These are phyloP conservation scores for Sarocladium brachiariae DNA, from an alignment of 2,329 filamentous ascomycete species.

Conservation along the genomic window DNA sequence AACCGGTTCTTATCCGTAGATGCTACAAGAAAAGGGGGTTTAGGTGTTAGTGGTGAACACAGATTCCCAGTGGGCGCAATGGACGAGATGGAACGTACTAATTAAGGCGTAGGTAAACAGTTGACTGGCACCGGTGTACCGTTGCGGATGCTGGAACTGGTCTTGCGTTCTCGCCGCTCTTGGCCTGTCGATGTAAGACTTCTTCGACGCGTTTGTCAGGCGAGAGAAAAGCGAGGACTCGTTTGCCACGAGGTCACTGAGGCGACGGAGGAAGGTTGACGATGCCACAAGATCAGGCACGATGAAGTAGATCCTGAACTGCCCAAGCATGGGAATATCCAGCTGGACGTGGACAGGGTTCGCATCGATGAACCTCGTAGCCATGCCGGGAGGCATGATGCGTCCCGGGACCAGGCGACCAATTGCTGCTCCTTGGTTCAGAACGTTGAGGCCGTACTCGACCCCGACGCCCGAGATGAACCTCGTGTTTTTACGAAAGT, in stretches of 20 bases:
- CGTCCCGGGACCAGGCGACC: slow-evolving; percentile 47
- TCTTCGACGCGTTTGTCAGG: slow-evolving; percentile 49
- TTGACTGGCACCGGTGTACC: slow-evolving; percentile 62
- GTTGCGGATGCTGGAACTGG: slow-evolving; percentile 57
- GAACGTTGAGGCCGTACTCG: slow-evolving; percentile 45
- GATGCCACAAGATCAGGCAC: slow-evolving; percentile 52
- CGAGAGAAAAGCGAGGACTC: slow-evolving; percentile 50
- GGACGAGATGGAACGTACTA: slow-evolving; percentile 42
- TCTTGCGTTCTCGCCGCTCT: slow-evolving; percentile 53
- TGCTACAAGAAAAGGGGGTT: background rate
- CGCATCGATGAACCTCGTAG: slow-evolving; percentile 67
- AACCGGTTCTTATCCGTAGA: slow-evolving; percentile 34
- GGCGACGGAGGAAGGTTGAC: slow-evolving; percentile 49
- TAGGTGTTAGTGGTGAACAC: slow-evolving; percentile 11
- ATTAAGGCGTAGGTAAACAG: slow-evolving; percentile 65
- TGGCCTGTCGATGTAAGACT: slow-evolving; percentile 55
- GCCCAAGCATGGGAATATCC: slow-evolving; percentile 69
- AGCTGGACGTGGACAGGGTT: slow-evolving; percentile 73
- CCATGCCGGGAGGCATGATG: slow-evolving; percentile 59
- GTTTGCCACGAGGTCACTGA: slow-evolving; percentile 49
- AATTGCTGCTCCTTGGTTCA: slow-evolving; percentile 37
- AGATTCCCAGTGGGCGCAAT: background rate
- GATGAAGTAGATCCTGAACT: slow-evolving; percentile 71
- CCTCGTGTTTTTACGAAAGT: slow-evolving; percentile 63
- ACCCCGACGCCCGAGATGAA: slow-evolving; percentile 70